These are phyloP conservation scores for Nasturtium officinale DNA, from an alignment of 345 rosid genomes.

Conservation along the genomic window DNA sequence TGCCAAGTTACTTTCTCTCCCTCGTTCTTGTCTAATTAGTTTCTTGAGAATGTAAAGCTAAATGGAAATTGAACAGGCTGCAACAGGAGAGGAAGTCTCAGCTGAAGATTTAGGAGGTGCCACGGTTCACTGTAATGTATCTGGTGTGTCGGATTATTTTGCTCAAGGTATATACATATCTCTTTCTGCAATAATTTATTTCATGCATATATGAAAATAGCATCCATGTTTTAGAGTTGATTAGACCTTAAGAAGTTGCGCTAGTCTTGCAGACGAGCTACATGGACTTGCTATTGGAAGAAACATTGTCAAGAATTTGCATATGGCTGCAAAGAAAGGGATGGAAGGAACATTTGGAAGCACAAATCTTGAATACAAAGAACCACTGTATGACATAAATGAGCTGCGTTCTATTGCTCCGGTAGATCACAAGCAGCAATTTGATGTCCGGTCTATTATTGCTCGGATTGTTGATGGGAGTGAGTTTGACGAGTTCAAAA, in stretches of 20 bases:
- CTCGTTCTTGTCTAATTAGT: neutral
- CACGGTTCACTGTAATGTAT: slow-evolving; percentile 80
- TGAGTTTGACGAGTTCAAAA: slow-evolving; percentile 97
- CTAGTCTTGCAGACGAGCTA: slow-evolving; percentile 72
- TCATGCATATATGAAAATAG: neutral
- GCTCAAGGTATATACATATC: slow-evolving; percentile 78
- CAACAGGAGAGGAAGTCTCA: slow-evolving; percentile 92
- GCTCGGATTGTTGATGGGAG: slow-evolving; percentile 94
- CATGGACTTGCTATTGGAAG: slow-evolving; percentile 95
- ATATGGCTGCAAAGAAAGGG: slow-evolving; percentile 74
- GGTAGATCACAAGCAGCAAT: slow-evolving; percentile 82
- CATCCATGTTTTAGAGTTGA: neutral
- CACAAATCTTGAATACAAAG: slow-evolving; percentile 51
- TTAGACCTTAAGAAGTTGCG: slow-evolving; percentile 36
- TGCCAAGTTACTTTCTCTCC: neutral
- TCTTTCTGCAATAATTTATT: slow-evolving; percentile 3
- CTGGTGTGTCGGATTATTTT: slow-evolving; percentile 95
- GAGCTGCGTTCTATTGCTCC: slow-evolving; percentile 94
- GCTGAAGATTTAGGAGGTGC: slow-evolving; percentile 98
- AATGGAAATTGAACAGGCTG: slow-evolving; percentile 74
- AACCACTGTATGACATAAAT: slow-evolving; percentile 75
- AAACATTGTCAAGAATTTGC: slow-evolving; percentile 86
- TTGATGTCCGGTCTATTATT: slow-evolving; percentile 88
- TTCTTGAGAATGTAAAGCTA: slow-evolving; percentile 30
- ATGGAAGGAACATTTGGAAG: slow-evolving; percentile 43